phyloP scores from a whole-genome alignment of 305 asterid species.

The Fraxinus platypoda region DNA sequence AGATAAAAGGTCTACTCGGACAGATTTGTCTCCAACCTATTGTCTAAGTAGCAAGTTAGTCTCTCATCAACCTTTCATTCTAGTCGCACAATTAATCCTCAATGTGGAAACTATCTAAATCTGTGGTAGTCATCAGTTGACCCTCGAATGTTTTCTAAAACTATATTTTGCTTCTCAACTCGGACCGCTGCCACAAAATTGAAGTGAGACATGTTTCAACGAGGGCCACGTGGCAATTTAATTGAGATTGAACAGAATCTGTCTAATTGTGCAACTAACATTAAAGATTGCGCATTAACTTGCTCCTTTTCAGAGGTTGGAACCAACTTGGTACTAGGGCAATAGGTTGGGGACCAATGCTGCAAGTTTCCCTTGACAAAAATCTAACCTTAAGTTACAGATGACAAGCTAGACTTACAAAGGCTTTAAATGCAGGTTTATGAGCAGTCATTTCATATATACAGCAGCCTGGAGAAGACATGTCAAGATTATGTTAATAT shows the following conservation, averaged over 20 bases:
- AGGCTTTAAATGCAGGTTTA: slow-evolving; percentile 92
- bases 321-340: background rate
- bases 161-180: background rate
- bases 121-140: background rate
- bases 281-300: background rate
- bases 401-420: slow-evolving; percentile 53
- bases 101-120: background rate
- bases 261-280: background rate
- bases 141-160: background rate
- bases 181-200: background rate
- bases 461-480: slow-evolving; percentile 72
- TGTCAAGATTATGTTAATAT: background rate
- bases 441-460: slow-evolving; percentile 85
- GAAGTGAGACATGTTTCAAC: background rate
- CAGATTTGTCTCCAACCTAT: background rate
- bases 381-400: background rate
- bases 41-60: background rate
- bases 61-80: background rate
- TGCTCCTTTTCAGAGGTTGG: background rate
- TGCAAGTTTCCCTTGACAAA: background rate
- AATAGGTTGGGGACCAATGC: background rate
- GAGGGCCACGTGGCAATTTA: background rate
- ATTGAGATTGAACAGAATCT: background rate
- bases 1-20: background rate
- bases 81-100: background rate